Percentiles rank a stretch among this genome's conserved stretches.
phyloP scores from a whole-genome alignment of 2,329 filamentous ascomycete species.

The Neonectria magnoliae region DNA sequence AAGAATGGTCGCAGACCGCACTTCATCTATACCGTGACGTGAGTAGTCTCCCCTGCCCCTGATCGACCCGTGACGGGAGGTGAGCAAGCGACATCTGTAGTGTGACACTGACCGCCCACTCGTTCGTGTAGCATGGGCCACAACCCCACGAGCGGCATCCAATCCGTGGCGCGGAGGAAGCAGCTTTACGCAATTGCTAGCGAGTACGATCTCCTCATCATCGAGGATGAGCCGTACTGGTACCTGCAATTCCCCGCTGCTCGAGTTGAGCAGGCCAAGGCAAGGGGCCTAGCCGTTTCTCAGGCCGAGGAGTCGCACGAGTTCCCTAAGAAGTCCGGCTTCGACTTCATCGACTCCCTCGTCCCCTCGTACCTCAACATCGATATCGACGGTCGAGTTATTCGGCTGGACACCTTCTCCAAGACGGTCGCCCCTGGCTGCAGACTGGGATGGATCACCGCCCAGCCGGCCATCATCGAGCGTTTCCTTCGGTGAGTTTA shows the following conservation, averaged over 20 bases:
- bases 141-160: slow-evolving; percentile 83
- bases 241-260: slow-evolving; percentile 89
- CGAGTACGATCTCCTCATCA: slow-evolving; percentile 87
- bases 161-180: slow-evolving; percentile 77
- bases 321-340: slow-evolving; percentile 65
- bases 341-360: slow-evolving; percentile 82
- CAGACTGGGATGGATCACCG: slow-evolving; percentile 89
- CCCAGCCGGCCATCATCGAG: slow-evolving; percentile 81
- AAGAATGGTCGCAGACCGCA: slow-evolving; percentile 79
- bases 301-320: slow-evolving; percentile 43
- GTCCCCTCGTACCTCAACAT: slow-evolving; percentile 84
- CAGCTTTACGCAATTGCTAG: slow-evolving; percentile 84
- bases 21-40: slow-evolving; percentile 91
- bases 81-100: not conserved
- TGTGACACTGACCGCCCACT: slow-evolving; percentile 5
- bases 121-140: slow-evolving; percentile 66
- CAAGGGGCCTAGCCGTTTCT: slow-evolving; percentile 51
- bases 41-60: slow-evolving; percentile 50
- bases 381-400: slow-evolving; percentile 86
- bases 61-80: not conserved
- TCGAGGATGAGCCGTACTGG: slow-evolving; percentile 97
- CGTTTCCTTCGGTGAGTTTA: slow-evolving; percentile 60
- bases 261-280: slow-evolving; percentile 60
- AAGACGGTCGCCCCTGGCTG: slow-evolving; percentile 93
- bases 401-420: slow-evolving; percentile 92